Conservation (phyloP, 225 moss, liverwort and hornwort species). For the Anthoceros angustus region DNA sequence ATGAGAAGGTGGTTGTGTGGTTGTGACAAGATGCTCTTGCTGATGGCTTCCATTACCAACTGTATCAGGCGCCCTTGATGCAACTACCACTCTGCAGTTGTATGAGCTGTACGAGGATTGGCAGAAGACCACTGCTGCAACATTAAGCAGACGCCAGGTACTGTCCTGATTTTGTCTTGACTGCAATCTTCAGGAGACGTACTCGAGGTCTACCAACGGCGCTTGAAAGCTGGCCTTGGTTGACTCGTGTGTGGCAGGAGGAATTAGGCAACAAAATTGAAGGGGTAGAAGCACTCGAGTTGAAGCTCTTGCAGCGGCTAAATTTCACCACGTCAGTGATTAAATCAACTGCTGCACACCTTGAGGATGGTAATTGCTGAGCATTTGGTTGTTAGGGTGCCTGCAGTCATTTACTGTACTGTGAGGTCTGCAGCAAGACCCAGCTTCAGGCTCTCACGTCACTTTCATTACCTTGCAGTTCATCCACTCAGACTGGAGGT, state of each 20-base stretch:
- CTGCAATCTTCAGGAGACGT: not conserved
- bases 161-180: not conserved
- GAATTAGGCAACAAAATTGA: slow-evolving; percentile 75
- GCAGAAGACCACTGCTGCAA: slow-evolving; percentile 56
- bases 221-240: not conserved
- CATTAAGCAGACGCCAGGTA: slow-evolving; percentile 62
- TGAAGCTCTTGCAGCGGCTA: slow-evolving; percentile 74
- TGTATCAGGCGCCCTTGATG: slow-evolving; percentile 48
- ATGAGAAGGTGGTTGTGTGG: not conserved
- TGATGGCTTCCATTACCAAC: not conserved
- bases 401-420: not conserved
- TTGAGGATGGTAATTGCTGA: slow-evolving; percentile 43
- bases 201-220: not conserved
- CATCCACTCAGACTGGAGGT: not conserved
- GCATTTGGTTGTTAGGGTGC: not conserved
- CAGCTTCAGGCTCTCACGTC: not conserved
- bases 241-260: slow-evolving; percentile 26
- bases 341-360: slow-evolving; percentile 55
- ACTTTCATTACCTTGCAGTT: not conserved
- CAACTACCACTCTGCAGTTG: slow-evolving; percentile 39
- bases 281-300: slow-evolving; percentile 72
- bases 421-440: not conserved
- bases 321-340: slow-evolving; percentile 64
- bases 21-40: not conserved
- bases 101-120: slow-evolving; percentile 61